Percentiles rank a stretch among this genome's conserved stretches.
phyloP scores from a whole-genome alignment of 306 rosid species.

The Morella rubra region DNA sequence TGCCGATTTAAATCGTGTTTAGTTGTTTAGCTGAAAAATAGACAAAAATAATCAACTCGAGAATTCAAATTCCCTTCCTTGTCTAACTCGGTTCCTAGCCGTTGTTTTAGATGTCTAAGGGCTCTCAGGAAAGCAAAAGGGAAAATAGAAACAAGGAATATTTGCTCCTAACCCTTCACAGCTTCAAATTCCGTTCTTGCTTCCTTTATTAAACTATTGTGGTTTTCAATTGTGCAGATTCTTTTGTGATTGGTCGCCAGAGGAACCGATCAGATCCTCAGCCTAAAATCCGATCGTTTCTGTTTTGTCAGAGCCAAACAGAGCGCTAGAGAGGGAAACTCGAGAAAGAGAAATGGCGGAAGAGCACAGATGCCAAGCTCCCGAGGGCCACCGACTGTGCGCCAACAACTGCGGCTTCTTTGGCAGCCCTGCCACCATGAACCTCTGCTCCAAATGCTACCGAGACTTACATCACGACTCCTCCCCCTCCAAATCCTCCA shows the following conservation, averaged over 20 bases:
- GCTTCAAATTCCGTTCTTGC: not conserved
- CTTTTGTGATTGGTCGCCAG: not conserved
- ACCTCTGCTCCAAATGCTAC: constrained; percentile 92
- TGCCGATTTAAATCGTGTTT: too few species aligned
- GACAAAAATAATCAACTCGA: too few species aligned
- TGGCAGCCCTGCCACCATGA: constrained; percentile 85
- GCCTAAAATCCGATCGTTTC: constrained; percentile 1
- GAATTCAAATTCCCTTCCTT: too few species aligned
- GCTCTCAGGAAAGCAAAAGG: too few species aligned
- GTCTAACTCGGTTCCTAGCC: too few species aligned
- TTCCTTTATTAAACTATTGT: not conserved
- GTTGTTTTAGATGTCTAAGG: too few species aligned
- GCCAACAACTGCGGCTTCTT: constrained; percentile 94
- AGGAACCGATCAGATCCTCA: constrained; percentile 2
- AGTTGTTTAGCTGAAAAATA: too few species aligned
- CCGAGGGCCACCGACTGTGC: constrained; percentile 84
- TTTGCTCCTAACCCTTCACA: not conserved
- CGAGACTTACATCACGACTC: constrained; percentile 51
- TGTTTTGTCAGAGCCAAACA: not conserved
- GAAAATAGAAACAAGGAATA: not conserved
- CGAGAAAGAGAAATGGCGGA: constrained; percentile 62
- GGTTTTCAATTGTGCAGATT: constrained; percentile 15
- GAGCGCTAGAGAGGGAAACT: constrained; percentile 14
- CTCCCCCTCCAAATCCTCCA: constrained; percentile 76
- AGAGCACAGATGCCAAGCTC: constrained; percentile 84